These are phyloP conservation scores for Blastocystis sp. DNA, from an alignment of 352 stramenopile species.

Conservation along the genomic window DNA sequence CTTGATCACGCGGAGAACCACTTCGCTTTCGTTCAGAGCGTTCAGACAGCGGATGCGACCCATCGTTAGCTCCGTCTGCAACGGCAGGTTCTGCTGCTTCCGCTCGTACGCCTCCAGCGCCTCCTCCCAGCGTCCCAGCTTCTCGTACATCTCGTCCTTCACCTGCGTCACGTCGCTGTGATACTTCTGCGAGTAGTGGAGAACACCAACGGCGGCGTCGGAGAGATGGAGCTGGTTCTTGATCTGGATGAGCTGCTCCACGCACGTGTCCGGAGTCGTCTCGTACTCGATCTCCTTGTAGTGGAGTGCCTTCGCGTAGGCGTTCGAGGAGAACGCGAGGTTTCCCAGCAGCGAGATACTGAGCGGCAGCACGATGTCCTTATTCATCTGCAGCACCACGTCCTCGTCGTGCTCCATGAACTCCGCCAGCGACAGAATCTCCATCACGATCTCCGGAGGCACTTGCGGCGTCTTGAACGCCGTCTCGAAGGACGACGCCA, in stretches of 20 bases:
- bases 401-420: conserved; percentile 96
- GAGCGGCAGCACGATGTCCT: conserved; percentile 33
- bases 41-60: conserved; percentile 93
- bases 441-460: conserved; percentile 87
- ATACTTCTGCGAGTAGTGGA: conserved; percentile 79
- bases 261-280: conserved; percentile 74
- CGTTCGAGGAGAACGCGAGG: conserved; percentile 86
- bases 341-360: conserved; percentile 85
- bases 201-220: conserved; percentile 86
- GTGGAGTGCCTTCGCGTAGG: conserved; percentile 86
- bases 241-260: conserved; percentile 93
- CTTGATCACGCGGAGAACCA: conserved; percentile 58
- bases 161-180: conserved; percentile 72
- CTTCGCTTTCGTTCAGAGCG: conserved; percentile 83
- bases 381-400: conserved; percentile 76
- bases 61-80: conserved; percentile 81
- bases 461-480: conserved; percentile 75
- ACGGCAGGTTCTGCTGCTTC: conserved; percentile 64
- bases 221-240: conserved; percentile 91
- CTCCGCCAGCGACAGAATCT: conserved; percentile 88
- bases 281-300: conserved; percentile 94
- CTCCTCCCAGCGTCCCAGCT: conserved; percentile 89
- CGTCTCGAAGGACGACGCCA: conserved; percentile 80
- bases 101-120: conserved; percentile 82
- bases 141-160: conserved; percentile 89